Evolutionary conservation across 352 stramenopile genomes (phyloP).

Genomic region (Aphanomyces astaci): DNA sequence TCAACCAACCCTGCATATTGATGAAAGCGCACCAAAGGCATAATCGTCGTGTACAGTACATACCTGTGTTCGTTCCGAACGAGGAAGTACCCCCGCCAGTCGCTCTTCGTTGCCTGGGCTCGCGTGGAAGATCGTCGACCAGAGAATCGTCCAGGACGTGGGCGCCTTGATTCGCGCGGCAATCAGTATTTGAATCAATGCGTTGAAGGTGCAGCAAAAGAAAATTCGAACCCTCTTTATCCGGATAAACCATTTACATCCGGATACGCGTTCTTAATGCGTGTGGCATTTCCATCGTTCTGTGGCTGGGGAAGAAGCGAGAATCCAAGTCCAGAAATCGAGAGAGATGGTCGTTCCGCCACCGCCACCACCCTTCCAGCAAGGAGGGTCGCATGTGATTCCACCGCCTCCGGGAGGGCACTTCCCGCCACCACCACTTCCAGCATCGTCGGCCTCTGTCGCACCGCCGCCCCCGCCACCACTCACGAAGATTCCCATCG

Average conservation of each 20-base stretch:
- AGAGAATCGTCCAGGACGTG: too few species aligned
- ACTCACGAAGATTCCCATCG: background rate
- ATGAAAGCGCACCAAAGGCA: too few species aligned
- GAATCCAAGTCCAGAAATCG: background rate
- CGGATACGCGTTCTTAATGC: background rate
- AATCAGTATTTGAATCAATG: too few species aligned
- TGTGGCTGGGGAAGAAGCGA: slow-evolving; percentile 18
- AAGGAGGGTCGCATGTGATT: background rate
- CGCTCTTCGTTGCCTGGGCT: too few species aligned
- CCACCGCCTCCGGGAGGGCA: background rate
- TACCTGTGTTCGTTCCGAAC: too few species aligned
- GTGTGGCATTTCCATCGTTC: slow-evolving; percentile 14
- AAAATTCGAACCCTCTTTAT: background rate
- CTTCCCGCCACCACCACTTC: background rate
- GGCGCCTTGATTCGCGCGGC: too few species aligned
- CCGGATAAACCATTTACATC: background rate
- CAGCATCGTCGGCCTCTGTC: background rate
- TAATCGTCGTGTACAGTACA: too few species aligned
- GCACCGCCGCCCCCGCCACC: background rate
- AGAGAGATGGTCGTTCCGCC: slow-evolving; percentile 20
- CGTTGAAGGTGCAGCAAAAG: too few species aligned
- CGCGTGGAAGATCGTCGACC: too few species aligned
- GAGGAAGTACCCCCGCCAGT: too few species aligned
- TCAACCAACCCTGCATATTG: too few species aligned
- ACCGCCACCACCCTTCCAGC: background rate